These are phyloP conservation scores for Coccomyxa sp. DNA, from an alignment of 139 green algal genomes.

Conservation along the genomic window DNA sequence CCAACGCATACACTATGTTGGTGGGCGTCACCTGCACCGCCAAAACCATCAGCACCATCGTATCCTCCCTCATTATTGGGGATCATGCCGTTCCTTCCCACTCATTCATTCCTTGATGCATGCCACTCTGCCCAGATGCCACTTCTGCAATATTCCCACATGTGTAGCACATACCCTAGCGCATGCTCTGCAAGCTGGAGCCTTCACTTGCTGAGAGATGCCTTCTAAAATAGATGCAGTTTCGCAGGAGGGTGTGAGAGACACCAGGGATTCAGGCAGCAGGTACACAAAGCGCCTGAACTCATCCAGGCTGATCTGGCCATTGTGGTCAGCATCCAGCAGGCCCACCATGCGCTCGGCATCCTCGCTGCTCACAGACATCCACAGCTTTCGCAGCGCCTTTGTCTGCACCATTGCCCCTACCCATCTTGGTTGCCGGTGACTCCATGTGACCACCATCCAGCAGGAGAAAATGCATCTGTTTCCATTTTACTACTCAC, in stretches of 20 bases:
- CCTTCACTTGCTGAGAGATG: too few species aligned
- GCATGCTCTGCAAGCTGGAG: too few species aligned
- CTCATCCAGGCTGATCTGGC: slow-evolving; percentile 18
- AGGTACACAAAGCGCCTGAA: slow-evolving; percentile 28
- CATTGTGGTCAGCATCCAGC: slow-evolving; percentile 22
- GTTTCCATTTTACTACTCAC: neutral
- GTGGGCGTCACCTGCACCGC: slow-evolving; percentile 1
- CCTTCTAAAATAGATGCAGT: too few species aligned
- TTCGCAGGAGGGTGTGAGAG: neutral
- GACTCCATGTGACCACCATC: too few species aligned
- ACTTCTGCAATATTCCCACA: too few species aligned
- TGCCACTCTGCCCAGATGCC: too few species aligned
- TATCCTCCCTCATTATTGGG: too few species aligned
- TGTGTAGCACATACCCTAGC: too few species aligned
- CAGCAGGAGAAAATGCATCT: neutral
- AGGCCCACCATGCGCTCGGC: slow-evolving; percentile 28
- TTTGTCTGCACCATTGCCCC: neutral
- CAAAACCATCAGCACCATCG: too few species aligned
- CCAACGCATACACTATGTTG: slow-evolving; percentile 13
- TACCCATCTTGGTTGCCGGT: neutral
- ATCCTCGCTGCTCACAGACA: slow-evolving; percentile 5
- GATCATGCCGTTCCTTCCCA: too few species aligned
- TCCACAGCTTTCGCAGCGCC: neutral
- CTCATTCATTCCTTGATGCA: too few species aligned
- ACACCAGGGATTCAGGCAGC: slow-evolving; percentile 16